These are phyloP conservation scores for Amanita brunnescens DNA, from an alignment of 768 basidiomycete genomes.

Conservation along the genomic window DNA sequence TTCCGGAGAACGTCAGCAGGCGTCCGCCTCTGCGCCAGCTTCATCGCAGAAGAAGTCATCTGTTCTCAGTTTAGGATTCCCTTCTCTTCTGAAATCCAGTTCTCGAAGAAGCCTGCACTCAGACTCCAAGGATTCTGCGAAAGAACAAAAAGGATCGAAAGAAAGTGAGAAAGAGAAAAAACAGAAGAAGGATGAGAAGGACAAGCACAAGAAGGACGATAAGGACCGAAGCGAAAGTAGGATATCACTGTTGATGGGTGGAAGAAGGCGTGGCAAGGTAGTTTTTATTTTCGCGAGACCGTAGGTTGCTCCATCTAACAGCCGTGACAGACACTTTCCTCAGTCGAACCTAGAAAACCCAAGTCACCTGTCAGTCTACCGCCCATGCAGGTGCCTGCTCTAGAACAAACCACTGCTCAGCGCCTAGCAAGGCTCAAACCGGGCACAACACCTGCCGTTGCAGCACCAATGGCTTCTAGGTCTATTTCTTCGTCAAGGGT, in stretches of 20 bases:
- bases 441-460: constrained; percentile 32
- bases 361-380: constrained; percentile 67
- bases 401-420: constrained; percentile 74
- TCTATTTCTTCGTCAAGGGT: constrained; percentile 52
- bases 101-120: constrained; percentile 75
- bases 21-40: constrained; percentile 47
- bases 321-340: constrained; percentile 65
- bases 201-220: constrained; percentile 63
- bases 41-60: constrained; percentile 73
- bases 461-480: constrained; percentile 25
- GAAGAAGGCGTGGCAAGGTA: constrained; percentile 85
- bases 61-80: constrained; percentile 71
- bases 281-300: constrained; percentile 9
- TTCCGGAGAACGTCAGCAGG: constrained; percentile 40
- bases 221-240: constrained; percentile 88
- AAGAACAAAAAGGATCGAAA: constrained; percentile 34
- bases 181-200: constrained; percentile 30
- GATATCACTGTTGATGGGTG: constrained; percentile 77
- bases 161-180: constrained; percentile 31
- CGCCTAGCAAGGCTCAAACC: constrained; percentile 78
- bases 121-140: constrained; percentile 49
- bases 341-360: constrained; percentile 68
- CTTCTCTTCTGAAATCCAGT: constrained; percentile 78
- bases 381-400: constrained; percentile 83
- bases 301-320: constrained; percentile 12